phyloP scores from a whole-genome alignment of 2,329 filamentous ascomycete species.

The Curvularia lunata region DNA sequence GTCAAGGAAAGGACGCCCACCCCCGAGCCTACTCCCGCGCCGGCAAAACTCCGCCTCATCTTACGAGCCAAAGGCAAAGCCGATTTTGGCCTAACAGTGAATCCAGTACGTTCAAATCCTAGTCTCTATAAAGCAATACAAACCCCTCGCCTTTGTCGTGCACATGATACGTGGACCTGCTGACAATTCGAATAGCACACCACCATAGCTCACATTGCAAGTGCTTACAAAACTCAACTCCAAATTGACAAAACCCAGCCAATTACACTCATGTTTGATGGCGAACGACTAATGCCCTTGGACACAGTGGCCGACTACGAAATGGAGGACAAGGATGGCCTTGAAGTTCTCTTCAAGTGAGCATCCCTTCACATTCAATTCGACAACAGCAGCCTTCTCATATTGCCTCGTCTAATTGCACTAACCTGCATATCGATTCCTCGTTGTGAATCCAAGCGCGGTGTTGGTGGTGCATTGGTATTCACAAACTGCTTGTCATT shows the following conservation, averaged over 20 bases:
- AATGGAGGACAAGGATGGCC: conserved; percentile 46
- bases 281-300: conserved; percentile 44
- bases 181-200: conserved; percentile 34
- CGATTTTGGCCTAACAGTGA: conserved; percentile 60
- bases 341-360: conserved; percentile 48
- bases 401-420: neutral
- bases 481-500: neutral
- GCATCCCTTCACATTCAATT: neutral
- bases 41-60: conserved; percentile 53
- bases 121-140: neutral
- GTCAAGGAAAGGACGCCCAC: conserved; percentile 26
- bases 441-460: conserved; percentile 6
- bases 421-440: neutral
- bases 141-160: no score
- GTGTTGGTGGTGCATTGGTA: conserved; percentile 11
- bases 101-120: conserved; percentile 48
- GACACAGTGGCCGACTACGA: conserved; percentile 43
- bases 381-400: neutral
- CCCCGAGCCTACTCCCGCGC: conserved; percentile 24
- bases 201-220: conserved; percentile 38
- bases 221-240: conserved; percentile 36
- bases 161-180: neutral
- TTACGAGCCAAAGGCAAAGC: conserved; percentile 59
- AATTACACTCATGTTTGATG: conserved; percentile 48
- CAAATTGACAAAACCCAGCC: conserved; percentile 35